Evolutionary conservation across 345 rosid species (phyloP), one percentile per base, ranked within the genome.

Genomic region (Syzygium oleosum): DNA sequence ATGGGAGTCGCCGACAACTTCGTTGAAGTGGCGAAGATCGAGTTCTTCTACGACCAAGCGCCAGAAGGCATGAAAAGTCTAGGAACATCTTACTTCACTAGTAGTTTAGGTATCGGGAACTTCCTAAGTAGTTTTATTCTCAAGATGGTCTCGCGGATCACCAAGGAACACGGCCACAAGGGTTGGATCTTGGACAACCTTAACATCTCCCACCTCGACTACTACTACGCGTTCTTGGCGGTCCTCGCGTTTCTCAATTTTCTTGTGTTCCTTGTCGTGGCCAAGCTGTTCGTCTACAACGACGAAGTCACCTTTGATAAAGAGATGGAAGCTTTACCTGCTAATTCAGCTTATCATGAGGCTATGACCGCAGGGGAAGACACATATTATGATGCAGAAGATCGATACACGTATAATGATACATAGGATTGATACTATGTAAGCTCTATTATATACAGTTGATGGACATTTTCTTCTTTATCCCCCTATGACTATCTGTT

Each of bases 31-130:
- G 97, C 99, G 1, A 97, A 97, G 93, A 56, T 96, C 46, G 98
- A 96, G 84, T 96, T 95, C 58, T 97, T 97, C 95, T 97, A 96
- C 51, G 98, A 96, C 84, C 99, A 97, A 85, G 96, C 98, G 14
- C 98, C 99, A 0, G 93, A 94, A 84, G 94, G 94, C 43, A 95
- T 95, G 99, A 96, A 97, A 84, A 94, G 98, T 84, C 90, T 97
- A 1, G 98, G 99, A 38, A 93, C 99, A 14, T 92, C 98, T 0
- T 95, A 94, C 86, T 95, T 94, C 85, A 89, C 93, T 1, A 94
- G 88, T 49, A 94, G 96, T 89, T 25, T 95, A 53, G 97, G 95
- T 15, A 80, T 97, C 15, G 98, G 98, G 43, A 89, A 89, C 86
- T 96, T 94, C 89, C 84, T 96, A 38, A 96, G 98, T 29, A 95